Conservation (phyloP, 108 stramenopile genomes). For the Pseudonitzschia multistriata region DNA sequence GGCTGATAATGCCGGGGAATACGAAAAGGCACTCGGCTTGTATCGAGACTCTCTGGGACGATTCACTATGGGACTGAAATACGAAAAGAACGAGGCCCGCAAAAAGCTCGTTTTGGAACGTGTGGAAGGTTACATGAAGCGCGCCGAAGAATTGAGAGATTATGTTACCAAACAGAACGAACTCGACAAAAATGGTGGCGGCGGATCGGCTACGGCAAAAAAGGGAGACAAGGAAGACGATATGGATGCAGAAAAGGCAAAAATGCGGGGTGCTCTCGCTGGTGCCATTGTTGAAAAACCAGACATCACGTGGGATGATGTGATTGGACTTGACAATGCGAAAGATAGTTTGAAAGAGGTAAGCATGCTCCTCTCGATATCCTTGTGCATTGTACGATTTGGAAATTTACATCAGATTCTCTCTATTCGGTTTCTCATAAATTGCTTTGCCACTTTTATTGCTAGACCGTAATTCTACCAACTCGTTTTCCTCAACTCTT, state of each 20-base stretch:
- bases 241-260: constrained; percentile 76
- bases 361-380: not conserved
- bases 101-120: constrained; percentile 89
- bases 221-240: constrained; percentile 67
- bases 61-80: constrained; percentile 96
- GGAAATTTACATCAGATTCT: not conserved
- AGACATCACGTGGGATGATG: constrained; percentile 97
- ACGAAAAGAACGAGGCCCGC: constrained; percentile 95
- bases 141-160: constrained; percentile 95
- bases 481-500: constrained; percentile 93
- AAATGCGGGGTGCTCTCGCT: constrained; percentile 75
- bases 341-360: constrained; percentile 96
- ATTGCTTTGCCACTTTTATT: not conserved
- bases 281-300: constrained; percentile 95
- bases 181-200: constrained; percentile 55
- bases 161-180: constrained; percentile 77
- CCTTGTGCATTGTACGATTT: not conserved
- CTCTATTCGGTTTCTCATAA: not conserved
- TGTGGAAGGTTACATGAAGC: constrained; percentile 98
- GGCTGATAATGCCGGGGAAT: constrained; percentile 90
- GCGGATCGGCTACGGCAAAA: constrained; percentile 43
- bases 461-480: constrained; percentile 91
- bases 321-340: constrained; percentile 94
- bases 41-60: constrained; percentile 85
- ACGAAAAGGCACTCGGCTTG: constrained; percentile 79